Base-by-base conservation (phyloP, 305 asterid species). In the Rubia tinctorum region DNA sequence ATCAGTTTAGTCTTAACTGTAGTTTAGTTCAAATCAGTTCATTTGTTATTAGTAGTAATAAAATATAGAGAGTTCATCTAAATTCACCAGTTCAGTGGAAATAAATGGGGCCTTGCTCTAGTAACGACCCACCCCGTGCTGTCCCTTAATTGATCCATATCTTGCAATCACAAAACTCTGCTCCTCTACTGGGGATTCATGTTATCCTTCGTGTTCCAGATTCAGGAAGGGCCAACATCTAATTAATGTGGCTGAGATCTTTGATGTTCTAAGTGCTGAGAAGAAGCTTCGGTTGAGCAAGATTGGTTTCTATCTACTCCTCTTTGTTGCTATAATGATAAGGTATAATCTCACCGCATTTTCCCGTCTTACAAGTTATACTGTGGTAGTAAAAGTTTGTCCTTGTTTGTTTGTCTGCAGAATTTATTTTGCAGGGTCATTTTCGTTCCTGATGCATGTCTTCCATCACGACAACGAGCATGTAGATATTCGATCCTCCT, bases 241-340 rank as follows among this genome's bases (percentile, higher is more conserved):
- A 71, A 81, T 91, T 65, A 97, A 92, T 37, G 97, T 90, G 76
- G 90, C 98, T 49, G 99, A 94, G 77, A 95, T 86, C 73, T 89
- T 94, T 75, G 87, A 87, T 81, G 83, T 81, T 66, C 84, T 90
- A 49, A 79, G 74, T 72, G 79, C 84, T 15, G 98, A 92, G 88
- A 90, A 90, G 86, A 92, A 84, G 83, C 80, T 78, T 71, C 97
- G 99, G 75, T 66, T 89, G 49, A 15, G 80, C 75, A 94, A 92
- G 90, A 84, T 94, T 67, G 89, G 80, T 23, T 90, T 88, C 85
- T 94, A 92, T 73, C 80, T 88, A 30, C 30, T 87, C 69, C 80
- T 94, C 80, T 89, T 90, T 23, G 88, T 81, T 66, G 44, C 89
- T 40, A 81, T 89, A 78, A 78, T 90, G 47, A 77, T 82, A 84